Evolutionary conservation across 805 yeast species (phyloP).

Genomic region (Lipomyces sp.): DNA sequence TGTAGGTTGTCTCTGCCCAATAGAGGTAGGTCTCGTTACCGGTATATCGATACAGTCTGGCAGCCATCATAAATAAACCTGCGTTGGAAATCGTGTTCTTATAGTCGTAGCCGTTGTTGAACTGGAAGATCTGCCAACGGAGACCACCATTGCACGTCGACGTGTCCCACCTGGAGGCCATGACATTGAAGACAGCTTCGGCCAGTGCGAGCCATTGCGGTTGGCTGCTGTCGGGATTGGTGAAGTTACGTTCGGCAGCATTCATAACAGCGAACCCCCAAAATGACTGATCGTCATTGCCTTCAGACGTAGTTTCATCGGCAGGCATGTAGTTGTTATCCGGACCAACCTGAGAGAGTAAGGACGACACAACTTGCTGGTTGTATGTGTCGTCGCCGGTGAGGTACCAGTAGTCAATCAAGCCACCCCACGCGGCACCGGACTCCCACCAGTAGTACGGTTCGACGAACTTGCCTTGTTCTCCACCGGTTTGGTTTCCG

Average conservation of each 20-base stretch:
- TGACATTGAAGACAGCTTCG: slow-evolving; percentile 87
- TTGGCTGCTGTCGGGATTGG: slow-evolving; percentile 62
- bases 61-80: slow-evolving; percentile 76
- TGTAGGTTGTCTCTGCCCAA: slow-evolving; percentile 70
- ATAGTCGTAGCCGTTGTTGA: slow-evolving; percentile 93
- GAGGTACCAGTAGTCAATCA: slow-evolving; percentile 76
- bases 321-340: slow-evolving; percentile 80
- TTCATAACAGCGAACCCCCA: slow-evolving; percentile 95
- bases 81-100: slow-evolving; percentile 88
- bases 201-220: slow-evolving; percentile 84
- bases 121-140: slow-evolving; percentile 93
- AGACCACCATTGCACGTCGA: slow-evolving; percentile 80
- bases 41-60: slow-evolving; percentile 81
- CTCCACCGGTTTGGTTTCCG: slow-evolving; percentile 68
- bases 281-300: slow-evolving; percentile 96
- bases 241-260: slow-evolving; percentile 87
- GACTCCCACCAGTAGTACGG: slow-evolving; percentile 99
- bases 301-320: slow-evolving; percentile 90
- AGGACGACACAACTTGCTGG: slow-evolving; percentile 60
- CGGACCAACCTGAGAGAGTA: slow-evolving; percentile 74
- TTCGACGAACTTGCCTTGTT: slow-evolving; percentile 80
- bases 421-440: slow-evolving; percentile 81
- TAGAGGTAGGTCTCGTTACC: slow-evolving; percentile 69
- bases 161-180: slow-evolving; percentile 87
- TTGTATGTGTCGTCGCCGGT: slow-evolving; percentile 73